Evolutionary conservation across 23 red algal genomes (phyloP).

Genomic region (Gracilaria gracilis): DNA sequence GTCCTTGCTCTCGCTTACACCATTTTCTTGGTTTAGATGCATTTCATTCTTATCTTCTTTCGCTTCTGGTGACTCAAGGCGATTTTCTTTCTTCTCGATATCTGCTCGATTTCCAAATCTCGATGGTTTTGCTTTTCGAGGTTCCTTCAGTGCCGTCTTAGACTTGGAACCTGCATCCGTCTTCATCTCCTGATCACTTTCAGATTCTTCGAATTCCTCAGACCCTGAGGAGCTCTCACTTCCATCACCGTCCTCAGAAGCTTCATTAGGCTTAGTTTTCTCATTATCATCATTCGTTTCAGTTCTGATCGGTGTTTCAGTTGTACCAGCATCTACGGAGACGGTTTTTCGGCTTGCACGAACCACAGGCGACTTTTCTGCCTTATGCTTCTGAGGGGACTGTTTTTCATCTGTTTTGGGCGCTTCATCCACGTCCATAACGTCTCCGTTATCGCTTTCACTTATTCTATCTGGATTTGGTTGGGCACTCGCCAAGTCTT

Average conservation of each 20-base stretch:
- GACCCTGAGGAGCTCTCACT: constrained; percentile 18
- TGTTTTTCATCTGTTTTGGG: background rate
- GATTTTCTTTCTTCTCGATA: background rate
- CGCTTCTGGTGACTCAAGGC: background rate
- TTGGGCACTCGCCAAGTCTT: too few relatives aligned
- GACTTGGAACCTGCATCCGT: background rate
- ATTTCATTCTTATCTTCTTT: background rate
- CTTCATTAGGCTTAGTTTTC: background rate
- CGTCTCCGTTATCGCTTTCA: background rate
- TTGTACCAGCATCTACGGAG: background rate
- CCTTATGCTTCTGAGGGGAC: background rate
- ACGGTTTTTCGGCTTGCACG: constrained; percentile 7
- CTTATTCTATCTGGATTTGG: background rate
- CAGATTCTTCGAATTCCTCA: constrained; percentile 8
- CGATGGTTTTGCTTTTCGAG: constrained; percentile 4
- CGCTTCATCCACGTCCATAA: background rate
- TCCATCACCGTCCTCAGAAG: background rate
- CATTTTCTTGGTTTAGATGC: background rate
- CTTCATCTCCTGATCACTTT: background rate
- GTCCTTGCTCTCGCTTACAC: background rate
- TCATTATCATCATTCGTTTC: background rate
- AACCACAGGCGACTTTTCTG: background rate
- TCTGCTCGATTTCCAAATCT: constrained; percentile 11
- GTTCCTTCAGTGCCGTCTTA: constrained; percentile 8
- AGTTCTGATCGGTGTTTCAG: background rate